Evolutionary conservation across 306 rosid species (phyloP).

Genomic region (Dryas drummondii): DNA sequence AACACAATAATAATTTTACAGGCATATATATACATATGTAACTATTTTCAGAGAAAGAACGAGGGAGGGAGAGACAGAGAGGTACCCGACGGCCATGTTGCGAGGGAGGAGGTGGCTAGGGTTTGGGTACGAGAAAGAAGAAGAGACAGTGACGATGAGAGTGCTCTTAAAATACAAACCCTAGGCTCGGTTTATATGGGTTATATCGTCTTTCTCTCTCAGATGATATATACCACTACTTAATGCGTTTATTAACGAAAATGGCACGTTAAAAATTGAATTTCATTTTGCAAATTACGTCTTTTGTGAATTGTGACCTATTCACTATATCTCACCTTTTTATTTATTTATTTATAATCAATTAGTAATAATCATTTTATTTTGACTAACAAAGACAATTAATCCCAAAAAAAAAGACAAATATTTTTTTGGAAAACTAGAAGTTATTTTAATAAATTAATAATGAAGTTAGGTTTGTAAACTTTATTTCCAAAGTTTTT

Average conservation of each 20-base stretch:
- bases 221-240: background rate
- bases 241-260: conserved; percentile 19
- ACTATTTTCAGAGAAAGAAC: background rate
- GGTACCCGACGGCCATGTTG: conserved; percentile 42
- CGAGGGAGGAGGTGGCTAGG: background rate
- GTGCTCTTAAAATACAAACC: background rate
- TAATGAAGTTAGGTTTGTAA: no score
- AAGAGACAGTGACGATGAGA: conserved; percentile 3
- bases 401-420: no score
- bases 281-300: background rate
- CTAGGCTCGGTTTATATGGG: background rate
- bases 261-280: background rate
- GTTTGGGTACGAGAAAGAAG: conserved; percentile 11
- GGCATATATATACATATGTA: background rate
- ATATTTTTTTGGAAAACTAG: no score
- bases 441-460: no score
- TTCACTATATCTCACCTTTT: no score
- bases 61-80: background rate
- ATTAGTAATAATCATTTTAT: no score
- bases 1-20: background rate
- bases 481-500: no score
- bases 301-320: no score
- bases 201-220: background rate
- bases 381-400: no score
- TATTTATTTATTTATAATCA: no score